These are phyloP conservation scores for Boletus rufocinnamomeus DNA, from an alignment of 768 basidiomycete genomes.

Conservation along the genomic window DNA sequence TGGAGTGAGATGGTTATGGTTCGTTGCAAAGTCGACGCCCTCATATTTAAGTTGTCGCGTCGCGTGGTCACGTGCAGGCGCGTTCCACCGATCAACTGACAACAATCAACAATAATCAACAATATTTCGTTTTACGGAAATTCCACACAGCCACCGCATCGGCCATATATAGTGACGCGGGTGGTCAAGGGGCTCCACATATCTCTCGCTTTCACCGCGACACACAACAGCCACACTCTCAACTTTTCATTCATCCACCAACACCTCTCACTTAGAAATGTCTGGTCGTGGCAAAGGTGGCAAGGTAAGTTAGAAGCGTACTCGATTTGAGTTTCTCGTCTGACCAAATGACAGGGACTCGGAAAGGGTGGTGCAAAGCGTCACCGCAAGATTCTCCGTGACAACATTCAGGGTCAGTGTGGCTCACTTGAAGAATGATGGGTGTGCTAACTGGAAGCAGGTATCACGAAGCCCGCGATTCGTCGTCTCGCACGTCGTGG, in stretches of 20 bases:
- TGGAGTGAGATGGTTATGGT: background rate
- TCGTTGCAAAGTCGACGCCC: background rate
- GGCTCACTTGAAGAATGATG: too few species aligned
- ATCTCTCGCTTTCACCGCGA: conserved; percentile 8
- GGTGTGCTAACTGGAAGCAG: too few species aligned
- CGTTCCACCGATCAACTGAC: conserved; percentile 8
- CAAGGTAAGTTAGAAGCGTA: too few species aligned
- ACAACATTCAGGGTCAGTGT: conserved; percentile 65
- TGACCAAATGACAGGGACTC: conserved; percentile 59
- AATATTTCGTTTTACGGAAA: conserved; percentile 28
- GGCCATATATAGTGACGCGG: conserved; percentile 25
- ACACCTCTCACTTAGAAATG: conserved; percentile 46
- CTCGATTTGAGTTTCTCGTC: too few species aligned
- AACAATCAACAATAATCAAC: too few species aligned
- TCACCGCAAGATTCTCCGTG: conserved; percentile 93
- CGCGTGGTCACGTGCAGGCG: conserved; percentile 33
- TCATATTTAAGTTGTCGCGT: conserved; percentile 28
- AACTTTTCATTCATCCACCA: conserved; percentile 3
- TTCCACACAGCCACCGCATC: conserved; percentile 30
- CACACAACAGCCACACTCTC: background rate
- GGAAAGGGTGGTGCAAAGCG: conserved; percentile 97
- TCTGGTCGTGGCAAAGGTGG: conserved; percentile 99
- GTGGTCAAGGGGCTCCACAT: background rate
- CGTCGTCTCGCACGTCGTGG: conserved; percentile 96
- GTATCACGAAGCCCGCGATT: too few species aligned